Conservation (phyloP, 805 yeast species). For the Dipodascus geniculatus region DNA sequence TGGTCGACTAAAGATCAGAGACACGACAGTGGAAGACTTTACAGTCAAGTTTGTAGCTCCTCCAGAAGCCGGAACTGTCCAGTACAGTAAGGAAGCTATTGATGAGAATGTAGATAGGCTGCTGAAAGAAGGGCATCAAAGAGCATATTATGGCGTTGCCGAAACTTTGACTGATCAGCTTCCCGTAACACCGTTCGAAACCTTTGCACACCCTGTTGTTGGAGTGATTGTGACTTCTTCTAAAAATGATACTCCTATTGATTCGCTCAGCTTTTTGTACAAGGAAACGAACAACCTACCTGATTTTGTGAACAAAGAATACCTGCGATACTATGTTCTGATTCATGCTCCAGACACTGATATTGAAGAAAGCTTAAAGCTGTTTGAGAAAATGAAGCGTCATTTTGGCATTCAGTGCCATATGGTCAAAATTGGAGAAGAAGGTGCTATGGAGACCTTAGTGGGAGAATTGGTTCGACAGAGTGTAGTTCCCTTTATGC, state of each 20-base stretch:
- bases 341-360: constrained; percentile 39
- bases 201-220: constrained; percentile 76
- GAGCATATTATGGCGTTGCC: constrained; percentile 40
- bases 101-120: constrained; percentile 23
- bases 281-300: constrained; percentile 39
- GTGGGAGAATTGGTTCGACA: constrained; percentile 35
- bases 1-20: constrained; percentile 38
- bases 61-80: constrained; percentile 23
- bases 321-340: constrained; percentile 40
- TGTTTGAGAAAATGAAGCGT: constrained; percentile 32
- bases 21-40: constrained; percentile 39
- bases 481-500: constrained; percentile 72
- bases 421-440: constrained; percentile 13
- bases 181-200: constrained; percentile 64
- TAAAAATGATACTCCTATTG: constrained; percentile 46
- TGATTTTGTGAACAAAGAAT: constrained; percentile 54
- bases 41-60: constrained; percentile 43
- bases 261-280: constrained; percentile 39
- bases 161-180: constrained; percentile 48
- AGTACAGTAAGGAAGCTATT: not conserved
- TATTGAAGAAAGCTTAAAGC: constrained; percentile 30
- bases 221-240: constrained; percentile 58
- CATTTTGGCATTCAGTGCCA: constrained; percentile 21
- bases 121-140: constrained; percentile 3
- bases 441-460: constrained; percentile 12